Percentiles rank a stretch among this genome's conserved stretches.
Evolutionary conservation across 2,329 filamentous ascomycete genomes (phyloP).

Genomic region (Nemania diffusa): DNA sequence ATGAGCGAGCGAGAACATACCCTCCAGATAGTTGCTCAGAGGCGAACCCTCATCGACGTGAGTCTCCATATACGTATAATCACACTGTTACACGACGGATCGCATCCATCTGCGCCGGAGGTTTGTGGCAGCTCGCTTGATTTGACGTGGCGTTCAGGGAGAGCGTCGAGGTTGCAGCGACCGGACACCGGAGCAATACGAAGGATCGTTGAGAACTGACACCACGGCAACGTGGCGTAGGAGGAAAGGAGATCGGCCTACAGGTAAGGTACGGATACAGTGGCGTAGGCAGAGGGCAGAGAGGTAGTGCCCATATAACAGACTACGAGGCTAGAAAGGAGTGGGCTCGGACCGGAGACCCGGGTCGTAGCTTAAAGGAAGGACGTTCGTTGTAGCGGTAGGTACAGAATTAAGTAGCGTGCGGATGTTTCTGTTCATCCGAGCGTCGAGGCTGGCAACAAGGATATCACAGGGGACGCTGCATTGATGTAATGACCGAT

Average conservation of each 20-base stretch:
- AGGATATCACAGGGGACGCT: constrained; percentile 20
- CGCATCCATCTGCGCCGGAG: constrained; percentile 48
- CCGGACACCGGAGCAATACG: constrained; percentile 9
- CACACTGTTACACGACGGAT: constrained; percentile 44
- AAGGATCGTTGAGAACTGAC: constrained; percentile 4
- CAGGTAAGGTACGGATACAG: constrained; percentile 11
- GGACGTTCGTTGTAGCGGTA: constrained; percentile 12
- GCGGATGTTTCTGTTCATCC: constrained; percentile 40
- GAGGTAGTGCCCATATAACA: background rate
- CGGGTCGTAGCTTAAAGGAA: constrained; percentile 27
- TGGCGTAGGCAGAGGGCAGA: background rate
- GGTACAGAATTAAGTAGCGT: background rate
- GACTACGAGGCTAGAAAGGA: constrained; percentile 22
- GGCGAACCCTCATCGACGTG: constrained; percentile 51
- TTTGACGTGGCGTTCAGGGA: constrained; percentile 26
- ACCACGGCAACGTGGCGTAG: constrained; percentile 25
- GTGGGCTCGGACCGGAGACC: constrained; percentile 28
- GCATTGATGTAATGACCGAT: constrained; percentile 41
- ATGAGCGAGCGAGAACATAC: constrained; percentile 36
- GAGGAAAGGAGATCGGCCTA: constrained; percentile 7
- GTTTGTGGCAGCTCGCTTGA: constrained; percentile 23
- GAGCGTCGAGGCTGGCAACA: constrained; percentile 35
- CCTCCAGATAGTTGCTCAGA: constrained; percentile 51
- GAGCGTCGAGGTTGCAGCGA: constrained; percentile 17
- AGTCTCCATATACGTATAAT: constrained; percentile 52